phyloP scores from a whole-genome alignment of 2,329 filamentous ascomycete genomes.

The Neofusicoccum laricinum region DNA sequence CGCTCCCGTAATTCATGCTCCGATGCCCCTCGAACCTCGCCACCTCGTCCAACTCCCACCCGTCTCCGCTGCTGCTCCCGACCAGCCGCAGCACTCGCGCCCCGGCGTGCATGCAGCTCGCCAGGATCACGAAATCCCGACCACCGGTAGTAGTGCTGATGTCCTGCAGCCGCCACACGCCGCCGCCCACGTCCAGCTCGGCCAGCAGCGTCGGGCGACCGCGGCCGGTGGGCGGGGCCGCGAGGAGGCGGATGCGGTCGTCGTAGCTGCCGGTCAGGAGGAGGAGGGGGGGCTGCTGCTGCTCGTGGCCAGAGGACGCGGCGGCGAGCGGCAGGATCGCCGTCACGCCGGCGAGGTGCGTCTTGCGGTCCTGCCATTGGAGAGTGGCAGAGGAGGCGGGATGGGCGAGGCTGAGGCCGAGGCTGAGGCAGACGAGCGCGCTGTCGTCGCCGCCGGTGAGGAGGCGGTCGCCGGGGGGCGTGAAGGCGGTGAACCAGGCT shows the following conservation, averaged over 20 bases:
- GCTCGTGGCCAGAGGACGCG: conserved; percentile 32
- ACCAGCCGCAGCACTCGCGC: conserved; percentile 59
- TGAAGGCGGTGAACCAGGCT: conserved; percentile 70
- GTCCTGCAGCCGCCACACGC: conserved; percentile 84
- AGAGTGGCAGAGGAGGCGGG: not conserved
- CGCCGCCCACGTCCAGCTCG: conserved; percentile 67
- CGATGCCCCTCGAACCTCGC: conserved; percentile 78
- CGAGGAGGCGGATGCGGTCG: conserved; percentile 70
- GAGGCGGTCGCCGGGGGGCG: conserved; percentile 42
- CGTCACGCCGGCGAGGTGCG: conserved; percentile 81
- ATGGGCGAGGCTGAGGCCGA: not conserved
- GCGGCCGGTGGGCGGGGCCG: conserved; percentile 31
- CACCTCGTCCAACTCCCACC: conserved; percentile 64
- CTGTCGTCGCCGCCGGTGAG: conserved; percentile 78
- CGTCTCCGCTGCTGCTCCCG: conserved; percentile 25
- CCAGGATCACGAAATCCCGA: conserved; percentile 63
- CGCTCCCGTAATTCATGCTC: conserved; percentile 94
- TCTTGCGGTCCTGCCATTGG: conserved; percentile 50
- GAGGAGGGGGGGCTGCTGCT: conserved; percentile 39
- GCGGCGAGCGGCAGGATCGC: conserved; percentile 69
- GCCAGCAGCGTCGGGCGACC: conserved; percentile 53
- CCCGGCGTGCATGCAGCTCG: conserved; percentile 93
- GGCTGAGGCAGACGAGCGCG: conserved; percentile 44
- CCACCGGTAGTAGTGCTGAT: no score
- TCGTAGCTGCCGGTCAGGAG: conserved; percentile 90